Conservation (phyloP, 2,329 filamentous ascomycete genomes). For the Monosporascus cannonballus region DNA sequence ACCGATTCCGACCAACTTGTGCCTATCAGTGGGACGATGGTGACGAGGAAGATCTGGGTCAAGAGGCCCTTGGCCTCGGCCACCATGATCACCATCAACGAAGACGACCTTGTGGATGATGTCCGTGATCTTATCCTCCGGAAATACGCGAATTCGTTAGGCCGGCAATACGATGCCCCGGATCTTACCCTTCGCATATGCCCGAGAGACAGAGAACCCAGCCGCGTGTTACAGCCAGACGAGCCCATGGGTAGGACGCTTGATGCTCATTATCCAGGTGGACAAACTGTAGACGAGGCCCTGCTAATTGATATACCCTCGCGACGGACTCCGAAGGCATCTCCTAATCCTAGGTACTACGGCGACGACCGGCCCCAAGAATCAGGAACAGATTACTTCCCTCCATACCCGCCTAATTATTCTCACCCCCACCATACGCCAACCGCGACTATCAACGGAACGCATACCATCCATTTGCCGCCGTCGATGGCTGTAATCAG, state of each 20-base stretch:
- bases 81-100: slow-evolving; percentile 76
- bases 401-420: slow-evolving; percentile 22
- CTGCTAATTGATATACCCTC: slow-evolving; percentile 81
- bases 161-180: slow-evolving; percentile 81
- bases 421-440: slow-evolving; percentile 22
- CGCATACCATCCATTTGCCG: slow-evolving; percentile 28
- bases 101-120: slow-evolving; percentile 91
- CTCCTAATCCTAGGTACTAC: slow-evolving; percentile 45
- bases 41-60: slow-evolving; percentile 87
- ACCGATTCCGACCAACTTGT: slow-evolving; percentile 28
- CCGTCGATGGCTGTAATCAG: slow-evolving; percentile 75
- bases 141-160: slow-evolving; percentile 92
- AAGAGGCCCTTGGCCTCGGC: slow-evolving; percentile 79
- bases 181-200: slow-evolving; percentile 77
- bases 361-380: slow-evolving; percentile 27
- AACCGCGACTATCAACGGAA: slow-evolving; percentile 17
- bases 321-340: slow-evolving; percentile 72
- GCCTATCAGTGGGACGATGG: slow-evolving; percentile 45
- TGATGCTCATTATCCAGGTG: slow-evolving; percentile 78
- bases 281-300: slow-evolving; percentile 83
- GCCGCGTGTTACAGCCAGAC: slow-evolving; percentile 75
- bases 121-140: slow-evolving; percentile 85
- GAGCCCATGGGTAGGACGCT: slow-evolving; percentile 74
- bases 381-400: slow-evolving; percentile 29
- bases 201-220: slow-evolving; percentile 59